A percentile compares a stretch with the other conserved stretches of the same genome.
phyloP scores from a whole-genome alignment of 164 flowering plant genomes.

The Aristolochia californica region DNA sequence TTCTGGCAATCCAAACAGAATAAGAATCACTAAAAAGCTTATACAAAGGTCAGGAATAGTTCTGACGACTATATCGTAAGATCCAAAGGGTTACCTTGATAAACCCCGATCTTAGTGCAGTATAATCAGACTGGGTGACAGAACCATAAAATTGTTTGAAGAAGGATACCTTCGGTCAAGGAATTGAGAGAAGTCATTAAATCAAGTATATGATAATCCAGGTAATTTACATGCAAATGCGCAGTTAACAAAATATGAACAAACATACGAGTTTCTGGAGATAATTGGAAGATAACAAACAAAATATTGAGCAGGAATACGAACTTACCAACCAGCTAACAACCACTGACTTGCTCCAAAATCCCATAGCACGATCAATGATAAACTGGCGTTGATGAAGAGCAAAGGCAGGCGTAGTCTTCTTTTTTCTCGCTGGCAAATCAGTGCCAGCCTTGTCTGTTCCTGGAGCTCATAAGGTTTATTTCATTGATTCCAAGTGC shows the following conservation, averaged over 20 bases:
- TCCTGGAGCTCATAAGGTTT: background rate
- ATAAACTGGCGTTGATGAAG: slow-evolving; percentile 13
- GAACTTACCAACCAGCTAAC: slow-evolving; percentile 58
- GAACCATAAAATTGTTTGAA: slow-evolving; percentile 77
- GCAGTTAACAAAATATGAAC: too few species aligned
- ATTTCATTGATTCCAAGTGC: background rate
- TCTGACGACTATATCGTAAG: background rate
- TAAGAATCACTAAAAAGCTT: too few species aligned
- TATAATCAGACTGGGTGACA: slow-evolving; percentile 65
- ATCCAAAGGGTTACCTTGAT: slow-evolving; percentile 39
- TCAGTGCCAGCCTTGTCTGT: background rate
- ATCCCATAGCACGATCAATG: slow-evolving; percentile 19
- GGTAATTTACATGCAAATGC: too few species aligned
- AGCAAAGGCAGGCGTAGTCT: background rate
- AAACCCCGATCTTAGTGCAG: slow-evolving; percentile 67
- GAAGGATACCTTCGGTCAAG: slow-evolving; percentile 45
- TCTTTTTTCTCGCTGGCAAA: background rate
- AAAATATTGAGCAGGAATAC: background rate
- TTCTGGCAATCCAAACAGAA: slow-evolving; percentile 22
- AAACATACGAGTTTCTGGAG: background rate
- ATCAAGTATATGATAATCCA: background rate
- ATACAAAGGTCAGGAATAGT: background rate
- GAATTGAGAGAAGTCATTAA: background rate
- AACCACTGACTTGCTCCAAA: slow-evolving; percentile 45
- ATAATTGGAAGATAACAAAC: background rate